These are phyloP conservation scores for Cryptococcus floricola DNA, from an alignment of 1,284 basidiomycete genomes.

Conservation along the genomic window DNA sequence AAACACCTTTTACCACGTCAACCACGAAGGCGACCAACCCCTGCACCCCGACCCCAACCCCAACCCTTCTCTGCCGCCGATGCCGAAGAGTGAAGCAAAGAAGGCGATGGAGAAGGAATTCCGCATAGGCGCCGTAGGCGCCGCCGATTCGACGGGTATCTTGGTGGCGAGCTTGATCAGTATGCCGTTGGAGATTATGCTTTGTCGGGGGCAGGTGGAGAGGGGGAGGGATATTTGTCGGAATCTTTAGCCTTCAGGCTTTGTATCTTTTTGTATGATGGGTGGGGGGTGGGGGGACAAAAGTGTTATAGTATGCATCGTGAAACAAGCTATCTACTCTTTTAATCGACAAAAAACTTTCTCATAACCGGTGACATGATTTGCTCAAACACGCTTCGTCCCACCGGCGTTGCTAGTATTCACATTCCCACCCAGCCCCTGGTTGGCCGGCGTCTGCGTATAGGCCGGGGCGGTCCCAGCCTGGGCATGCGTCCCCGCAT, in stretches of 20 bases:
- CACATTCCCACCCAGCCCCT: too few species aligned
- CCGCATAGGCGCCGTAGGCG: conserved; percentile 79
- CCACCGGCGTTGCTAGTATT: too few species aligned
- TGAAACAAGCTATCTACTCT: too few species aligned
- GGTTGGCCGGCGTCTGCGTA: too few species aligned
- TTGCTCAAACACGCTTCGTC: too few species aligned
- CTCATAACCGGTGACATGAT: too few species aligned
- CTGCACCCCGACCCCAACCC: conserved; percentile 47
- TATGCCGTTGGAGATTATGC: conserved; percentile 74
- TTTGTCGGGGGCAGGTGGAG: conserved; percentile 69
- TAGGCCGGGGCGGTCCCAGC: too few species aligned
- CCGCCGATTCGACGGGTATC: conserved; percentile 55
- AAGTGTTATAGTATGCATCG: too few species aligned
- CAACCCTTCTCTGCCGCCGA: too few species aligned
- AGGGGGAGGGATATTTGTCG: conserved; percentile 70
- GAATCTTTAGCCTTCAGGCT: conserved; percentile 53
- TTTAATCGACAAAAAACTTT: too few species aligned
- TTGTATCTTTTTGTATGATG: background rate
- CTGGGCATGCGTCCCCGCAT: too few species aligned
- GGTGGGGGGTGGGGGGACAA: too few species aligned
- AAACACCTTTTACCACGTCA: conserved; percentile 80
- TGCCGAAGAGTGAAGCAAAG: conserved; percentile 11
- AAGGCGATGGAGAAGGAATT: conserved; percentile 66
- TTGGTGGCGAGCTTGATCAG: conserved; percentile 71
- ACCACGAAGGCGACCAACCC: conserved; percentile 57